These are phyloP conservation scores for Bidens hawaiensis DNA, from an alignment of 140 eudicot genomes.

Conservation along the genomic window DNA sequence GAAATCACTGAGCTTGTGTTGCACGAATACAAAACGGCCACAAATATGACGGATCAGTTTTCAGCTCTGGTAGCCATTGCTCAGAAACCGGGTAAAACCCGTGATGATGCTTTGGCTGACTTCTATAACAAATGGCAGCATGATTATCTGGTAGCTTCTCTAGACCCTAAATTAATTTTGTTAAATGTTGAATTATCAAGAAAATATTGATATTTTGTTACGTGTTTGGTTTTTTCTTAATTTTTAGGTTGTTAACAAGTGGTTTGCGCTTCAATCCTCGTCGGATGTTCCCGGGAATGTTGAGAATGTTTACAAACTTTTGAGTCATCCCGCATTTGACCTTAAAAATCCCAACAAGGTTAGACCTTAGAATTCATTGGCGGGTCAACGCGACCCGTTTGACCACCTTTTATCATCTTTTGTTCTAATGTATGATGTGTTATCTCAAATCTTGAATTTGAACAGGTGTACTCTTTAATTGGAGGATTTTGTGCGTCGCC, in stretches of 20 bases:
- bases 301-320: constrained; percentile 74
- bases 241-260: constrained; percentile 75
- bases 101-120: constrained; percentile 83
- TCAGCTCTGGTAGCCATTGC: constrained; percentile 84
- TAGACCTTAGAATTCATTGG: background rate
- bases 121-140: constrained; percentile 90
- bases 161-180: background rate
- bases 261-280: constrained; percentile 93
- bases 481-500: constrained; percentile 97
- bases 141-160: constrained; percentile 59
- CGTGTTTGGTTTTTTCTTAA: background rate
- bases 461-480: constrained; percentile 73
- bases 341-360: constrained; percentile 93
- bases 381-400: background rate
- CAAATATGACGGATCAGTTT: constrained; percentile 95
- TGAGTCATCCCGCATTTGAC: constrained; percentile 83
- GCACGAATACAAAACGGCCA: constrained; percentile 76
- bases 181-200: background rate
- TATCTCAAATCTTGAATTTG: background rate
- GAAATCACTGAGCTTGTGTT: constrained; percentile 68
- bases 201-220: background rate
- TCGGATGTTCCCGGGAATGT: constrained; percentile 95
- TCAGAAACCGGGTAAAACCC: constrained; percentile 71
- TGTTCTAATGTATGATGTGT: background rate
- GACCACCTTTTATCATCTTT: background rate